Evolutionary conservation across 768 basidiomycete species (phyloP), one percentile per base, ranked within the genome.

Genomic region (Hypsizygus marmoreus): DNA sequence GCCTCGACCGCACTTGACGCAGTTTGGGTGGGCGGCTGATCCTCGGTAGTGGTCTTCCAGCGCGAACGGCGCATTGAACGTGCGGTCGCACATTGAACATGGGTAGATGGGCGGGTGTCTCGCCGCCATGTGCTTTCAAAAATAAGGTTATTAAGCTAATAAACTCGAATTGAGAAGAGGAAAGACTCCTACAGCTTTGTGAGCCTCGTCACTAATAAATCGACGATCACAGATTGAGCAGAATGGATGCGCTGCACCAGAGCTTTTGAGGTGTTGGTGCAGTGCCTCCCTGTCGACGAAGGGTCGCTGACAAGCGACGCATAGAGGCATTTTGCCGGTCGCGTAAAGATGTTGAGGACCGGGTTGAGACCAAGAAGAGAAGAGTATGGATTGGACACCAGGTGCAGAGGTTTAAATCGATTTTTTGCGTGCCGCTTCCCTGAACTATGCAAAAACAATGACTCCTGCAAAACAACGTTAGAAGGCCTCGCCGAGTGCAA

Each of bases 41-140:
- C 74, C 76, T 11, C 73, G 60, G 48, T 72, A 76, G 43, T 78
- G 76, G 47, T 75, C 75, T 4, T 74, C 69, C 10, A 75, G 56
- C 1, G 72, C 69, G 30, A 68, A 66, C 12, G 59, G 64, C 7
- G 66, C 66, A 19, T 58, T 54, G 45, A 62, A 76, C 2, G 50
- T 56, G 29, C 68, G 53, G n/a, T 61, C 58, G 49, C 72, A 74
- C 10, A 56, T 46, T 2, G 50, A 45, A 40, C 73, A 74, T 45
- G 67, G 65, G 48, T 60, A 74, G 4, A 65, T 69, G 2, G 69
- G 67, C 6, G 72, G 71, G 43, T 74, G 72, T 50, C 67, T 70
- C 13, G 67, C 66, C 10, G 58, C 56, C 59, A 63, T 67, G 45
- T 74, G 72, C 72, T 72, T 47, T 19, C 11, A 41, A 7, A 17